Evolutionary conservation across 371 early-diverging fungal genomes (phyloP), one percentile per base, ranked within the genome.

Genomic region (Synchytrium microbalum): DNA sequence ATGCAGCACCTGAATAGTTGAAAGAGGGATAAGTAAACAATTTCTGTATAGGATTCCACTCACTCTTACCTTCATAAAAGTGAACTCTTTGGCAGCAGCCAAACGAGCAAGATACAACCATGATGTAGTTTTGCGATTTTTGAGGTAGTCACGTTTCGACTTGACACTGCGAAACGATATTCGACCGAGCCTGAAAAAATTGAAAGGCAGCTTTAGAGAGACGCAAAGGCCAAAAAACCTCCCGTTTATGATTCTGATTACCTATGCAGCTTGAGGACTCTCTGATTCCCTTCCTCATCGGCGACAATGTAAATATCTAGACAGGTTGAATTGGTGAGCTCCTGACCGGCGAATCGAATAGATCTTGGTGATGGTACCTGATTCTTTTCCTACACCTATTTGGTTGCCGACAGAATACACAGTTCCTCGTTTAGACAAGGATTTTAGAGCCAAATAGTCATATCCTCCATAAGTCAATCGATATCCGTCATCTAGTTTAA

Each of bases 381-480:
- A 95, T 76, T 99, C 99, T 78, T 99, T 99, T 38, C 99, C 99
- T 19, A 99, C 96, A 71, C 99, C 99, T 68, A 99, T 97, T 78
- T 98, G 97, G 73, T 95, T 92, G 14, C 99, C 99, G 28, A 99
- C 95, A 29, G 95, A 93, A 66, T 83, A 83, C 2, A 99, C 88
- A 0, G 91, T 83, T 3, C 91, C 90, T 61, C 95, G 80, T 72
- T 92, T 90, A 61, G 85, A 83, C 68, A 99, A 84, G 0, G 96
- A 88, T 73, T 93, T 91, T 52, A 99, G 82, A 0, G 99, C 99
- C 57, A 99, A 80, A 75, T 97, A 98, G 76, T 99, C 99, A 77
- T 96, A 97, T 16, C 99, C 99, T 66, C 96, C 96, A 77, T 98
- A 98, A 5, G 98, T 94, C 61, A 99, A 82, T 38, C 95, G 87